Evolutionary conservation across 1,284 basidiomycete species (phyloP).

Genomic region (Hypsizygus ulmarius): DNA sequence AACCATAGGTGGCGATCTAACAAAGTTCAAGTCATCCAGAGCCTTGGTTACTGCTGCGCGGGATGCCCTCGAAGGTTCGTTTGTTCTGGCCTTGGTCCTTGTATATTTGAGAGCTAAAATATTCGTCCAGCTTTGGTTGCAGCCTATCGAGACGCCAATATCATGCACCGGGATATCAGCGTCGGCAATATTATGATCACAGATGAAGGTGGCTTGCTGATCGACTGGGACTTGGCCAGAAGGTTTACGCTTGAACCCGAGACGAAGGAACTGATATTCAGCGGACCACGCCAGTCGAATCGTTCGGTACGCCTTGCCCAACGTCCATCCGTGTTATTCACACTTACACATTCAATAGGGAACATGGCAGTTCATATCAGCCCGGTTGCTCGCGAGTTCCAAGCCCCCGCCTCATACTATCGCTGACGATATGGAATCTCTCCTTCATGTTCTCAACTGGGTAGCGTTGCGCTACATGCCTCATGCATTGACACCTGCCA

Average conservation of each 20-base stretch:
- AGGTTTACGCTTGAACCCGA: not conserved
- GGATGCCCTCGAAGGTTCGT: too few species aligned
- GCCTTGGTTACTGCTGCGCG: too few species aligned
- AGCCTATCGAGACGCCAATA: not conserved
- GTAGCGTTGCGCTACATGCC: not conserved
- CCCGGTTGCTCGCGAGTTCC: not conserved
- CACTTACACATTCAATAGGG: not conserved
- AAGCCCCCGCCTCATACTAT: not conserved
- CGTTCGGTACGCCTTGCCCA: too few species aligned
- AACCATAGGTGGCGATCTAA: too few species aligned
- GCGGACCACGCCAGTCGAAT: too few species aligned
- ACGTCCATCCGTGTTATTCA: too few species aligned
- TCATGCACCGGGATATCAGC: slow-evolving; percentile 9
- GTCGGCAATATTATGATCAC: slow-evolving; percentile 4
- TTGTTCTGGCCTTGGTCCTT: too few species aligned
- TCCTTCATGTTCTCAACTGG: not conserved
- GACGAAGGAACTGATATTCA: too few species aligned
- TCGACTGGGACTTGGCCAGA: slow-evolving; percentile 3
- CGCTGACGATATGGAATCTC: slow-evolving; percentile 1
- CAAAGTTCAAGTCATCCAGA: too few species aligned
- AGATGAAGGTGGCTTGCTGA: slow-evolving; percentile 4
- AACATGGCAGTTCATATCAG: slow-evolving; percentile 2
- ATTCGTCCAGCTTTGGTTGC: too few species aligned
- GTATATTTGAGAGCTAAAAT: too few species aligned
- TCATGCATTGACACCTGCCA: not conserved